Percentiles rank a stretch among this genome's conserved stretches.
These are phyloP conservation scores for Pseudogymnoascus pannorum DNA, from an alignment of 2,329 filamentous ascomycete species.

Conservation along the genomic window DNA sequence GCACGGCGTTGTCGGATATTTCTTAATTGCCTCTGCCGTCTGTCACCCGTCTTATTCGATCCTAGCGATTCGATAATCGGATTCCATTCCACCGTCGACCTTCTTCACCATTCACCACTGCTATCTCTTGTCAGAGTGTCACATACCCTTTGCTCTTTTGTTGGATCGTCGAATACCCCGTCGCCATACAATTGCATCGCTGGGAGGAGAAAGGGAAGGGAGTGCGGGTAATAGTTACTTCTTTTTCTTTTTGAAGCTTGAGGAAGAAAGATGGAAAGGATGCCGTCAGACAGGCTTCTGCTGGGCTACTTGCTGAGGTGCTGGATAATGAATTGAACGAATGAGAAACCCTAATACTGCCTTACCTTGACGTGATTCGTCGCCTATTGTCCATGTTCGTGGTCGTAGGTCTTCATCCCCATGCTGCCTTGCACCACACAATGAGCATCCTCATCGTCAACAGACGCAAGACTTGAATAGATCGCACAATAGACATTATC, in stretches of 20 bases:
- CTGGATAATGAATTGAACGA: conserved; percentile 4
- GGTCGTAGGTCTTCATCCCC: neutral
- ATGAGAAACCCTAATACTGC: neutral
- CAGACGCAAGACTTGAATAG: neutral
- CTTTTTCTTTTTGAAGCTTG: neutral
- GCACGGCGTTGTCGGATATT: neutral
- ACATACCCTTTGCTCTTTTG: neutral
- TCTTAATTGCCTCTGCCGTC: neutral
- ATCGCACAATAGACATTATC: neutral
- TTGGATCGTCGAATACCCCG: neutral
- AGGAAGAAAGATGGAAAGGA: neutral
- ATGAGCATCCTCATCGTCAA: neutral
- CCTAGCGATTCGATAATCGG: neutral
- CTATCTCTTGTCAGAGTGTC: neutral
- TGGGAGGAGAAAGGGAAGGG: neutral
- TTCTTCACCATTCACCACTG: neutral
- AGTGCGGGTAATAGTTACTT: neutral
- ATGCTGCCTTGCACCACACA: neutral
- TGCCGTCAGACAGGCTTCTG: neutral
- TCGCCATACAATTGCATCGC: neutral
- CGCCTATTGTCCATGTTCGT: neutral
- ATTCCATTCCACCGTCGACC: neutral
- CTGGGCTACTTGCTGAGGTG: neutral
- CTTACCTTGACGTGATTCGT: neutral
- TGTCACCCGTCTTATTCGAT: neutral